Evolutionary conservation across 495 filamentous ascomycete species (phyloP).

Genomic region (Jackrogersella multiformis): DNA sequence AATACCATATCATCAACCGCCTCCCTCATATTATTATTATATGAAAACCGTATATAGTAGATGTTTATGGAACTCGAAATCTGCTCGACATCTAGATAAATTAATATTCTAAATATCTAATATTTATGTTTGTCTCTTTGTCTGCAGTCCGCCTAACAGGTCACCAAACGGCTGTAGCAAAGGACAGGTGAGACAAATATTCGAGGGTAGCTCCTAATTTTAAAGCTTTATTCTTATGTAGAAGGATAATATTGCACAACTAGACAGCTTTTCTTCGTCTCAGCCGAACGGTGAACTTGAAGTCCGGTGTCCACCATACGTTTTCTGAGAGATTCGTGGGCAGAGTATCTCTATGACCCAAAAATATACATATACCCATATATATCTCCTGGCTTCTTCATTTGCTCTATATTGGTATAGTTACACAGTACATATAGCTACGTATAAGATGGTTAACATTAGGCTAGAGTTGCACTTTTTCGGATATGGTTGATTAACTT

Average conservation of each 20-base stretch:
- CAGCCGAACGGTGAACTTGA: neutral
- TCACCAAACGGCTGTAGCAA: constrained; percentile 8
- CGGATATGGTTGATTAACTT: neutral
- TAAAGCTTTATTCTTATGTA: neutral
- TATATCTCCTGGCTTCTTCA: neutral
- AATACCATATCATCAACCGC: neutral
- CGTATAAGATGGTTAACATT: neutral
- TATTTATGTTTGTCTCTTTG: constrained; percentile 23
- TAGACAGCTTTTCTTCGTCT: neutral
- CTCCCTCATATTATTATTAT: neutral
- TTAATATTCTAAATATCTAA: neutral
- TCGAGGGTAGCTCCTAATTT: neutral
- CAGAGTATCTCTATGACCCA: neutral
- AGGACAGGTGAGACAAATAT: constrained; percentile 1
- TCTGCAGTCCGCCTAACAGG: constrained; percentile 25
- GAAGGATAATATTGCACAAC: neutral
- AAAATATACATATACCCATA: neutral
- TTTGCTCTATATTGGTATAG: neutral
- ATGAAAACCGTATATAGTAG: neutral
- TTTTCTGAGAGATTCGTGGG: neutral
- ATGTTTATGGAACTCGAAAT: neutral
- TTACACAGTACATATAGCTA: neutral
- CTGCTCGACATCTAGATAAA: neutral
- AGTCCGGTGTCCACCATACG: neutral
- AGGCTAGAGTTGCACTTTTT: neutral